Conservation (phyloP, 2,329 filamentous ascomycete genomes). For the Bimuria novae-zelandiae region DNA sequence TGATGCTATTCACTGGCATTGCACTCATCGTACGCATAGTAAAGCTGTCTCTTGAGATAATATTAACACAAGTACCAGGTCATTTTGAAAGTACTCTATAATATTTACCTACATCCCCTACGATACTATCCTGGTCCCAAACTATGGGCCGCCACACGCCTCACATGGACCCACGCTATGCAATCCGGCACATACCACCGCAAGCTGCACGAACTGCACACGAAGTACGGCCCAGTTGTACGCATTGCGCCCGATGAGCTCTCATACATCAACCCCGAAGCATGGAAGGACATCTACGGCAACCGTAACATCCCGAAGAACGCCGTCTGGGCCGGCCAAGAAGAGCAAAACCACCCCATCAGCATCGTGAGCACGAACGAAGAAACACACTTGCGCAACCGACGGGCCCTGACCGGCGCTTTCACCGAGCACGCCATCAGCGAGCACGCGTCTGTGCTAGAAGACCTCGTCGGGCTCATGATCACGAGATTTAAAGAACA, state of each 20-base stretch:
- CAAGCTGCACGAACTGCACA: slow-evolving; percentile 18
- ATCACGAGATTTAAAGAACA: slow-evolving; percentile 37
- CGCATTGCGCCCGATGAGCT: slow-evolving; percentile 55
- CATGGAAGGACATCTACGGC: slow-evolving; percentile 53
- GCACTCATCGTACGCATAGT: background rate
- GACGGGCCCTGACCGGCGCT: slow-evolving; percentile 45
- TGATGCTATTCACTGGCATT: background rate
- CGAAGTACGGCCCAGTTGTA: slow-evolving; percentile 49
- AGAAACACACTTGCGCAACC: slow-evolving; percentile 25
- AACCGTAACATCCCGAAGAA: slow-evolving; percentile 18
- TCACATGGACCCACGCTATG: slow-evolving; percentile 35
- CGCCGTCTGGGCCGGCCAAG: slow-evolving; percentile 12
- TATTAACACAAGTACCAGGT: background rate
- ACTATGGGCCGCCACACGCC: slow-evolving; percentile 37
- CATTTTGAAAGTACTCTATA: slow-evolving; percentile 15
- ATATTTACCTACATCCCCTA: slow-evolving; percentile 23
- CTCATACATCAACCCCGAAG: slow-evolving; percentile 47
- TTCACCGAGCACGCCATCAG: slow-evolving; percentile 51
- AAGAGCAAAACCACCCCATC: background rate
- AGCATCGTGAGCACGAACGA: slow-evolving; percentile 13
- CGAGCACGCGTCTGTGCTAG: slow-evolving; percentile 46
- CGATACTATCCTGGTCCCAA: slow-evolving; percentile 20
- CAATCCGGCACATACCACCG: slow-evolving; percentile 18
- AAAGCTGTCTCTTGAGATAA: too few species aligned
- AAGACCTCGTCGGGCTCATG: slow-evolving; percentile 42